Evolutionary conservation across 1,139 yeast species (phyloP).

Genomic region (Nakaseomyces nivariensis): DNA sequence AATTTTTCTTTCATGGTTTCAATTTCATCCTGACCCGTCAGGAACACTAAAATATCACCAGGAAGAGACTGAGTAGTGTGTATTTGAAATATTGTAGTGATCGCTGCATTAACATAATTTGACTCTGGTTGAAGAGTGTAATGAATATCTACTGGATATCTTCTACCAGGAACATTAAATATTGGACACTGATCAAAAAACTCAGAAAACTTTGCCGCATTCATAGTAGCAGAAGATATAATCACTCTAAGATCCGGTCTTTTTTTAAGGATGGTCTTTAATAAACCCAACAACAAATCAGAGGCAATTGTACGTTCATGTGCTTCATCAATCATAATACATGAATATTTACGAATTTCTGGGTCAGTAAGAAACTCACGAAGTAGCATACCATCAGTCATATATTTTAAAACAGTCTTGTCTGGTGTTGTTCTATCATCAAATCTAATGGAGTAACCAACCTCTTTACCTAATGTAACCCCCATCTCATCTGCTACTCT

Average conservation of each 20-base stretch:
- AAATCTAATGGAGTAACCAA: constrained; percentile 59
- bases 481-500: constrained; percentile 61
- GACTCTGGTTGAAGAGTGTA: constrained; percentile 87
- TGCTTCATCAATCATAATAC: constrained; percentile 91
- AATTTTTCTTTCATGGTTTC: constrained; percentile 70
- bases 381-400: constrained; percentile 89
- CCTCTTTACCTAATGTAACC: constrained; percentile 48
- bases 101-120: constrained; percentile 79
- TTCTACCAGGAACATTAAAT: constrained; percentile 78
- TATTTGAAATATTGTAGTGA: constrained; percentile 71
- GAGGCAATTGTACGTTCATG: constrained; percentile 93
- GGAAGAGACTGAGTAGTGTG: constrained; percentile 58
- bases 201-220: constrained; percentile 72
- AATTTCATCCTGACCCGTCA: constrained; percentile 93
- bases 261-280: constrained; percentile 53
- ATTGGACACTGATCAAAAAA: constrained; percentile 80
- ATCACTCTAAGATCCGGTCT: constrained; percentile 64
- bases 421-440: constrained; percentile 46
- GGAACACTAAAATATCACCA: constrained; percentile 85
- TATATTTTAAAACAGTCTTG: constrained; percentile 54
- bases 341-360: constrained; percentile 55
- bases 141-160: constrained; percentile 79
- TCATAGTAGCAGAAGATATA: constrained; percentile 90
- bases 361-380: constrained; percentile 80
- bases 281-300: constrained; percentile 73